Percentiles rank a stretch among this genome's conserved stretches.
Evolutionary conservation across 768 basidiomycete genomes (phyloP).

Genomic region (Boletus subcaerulescens): DNA sequence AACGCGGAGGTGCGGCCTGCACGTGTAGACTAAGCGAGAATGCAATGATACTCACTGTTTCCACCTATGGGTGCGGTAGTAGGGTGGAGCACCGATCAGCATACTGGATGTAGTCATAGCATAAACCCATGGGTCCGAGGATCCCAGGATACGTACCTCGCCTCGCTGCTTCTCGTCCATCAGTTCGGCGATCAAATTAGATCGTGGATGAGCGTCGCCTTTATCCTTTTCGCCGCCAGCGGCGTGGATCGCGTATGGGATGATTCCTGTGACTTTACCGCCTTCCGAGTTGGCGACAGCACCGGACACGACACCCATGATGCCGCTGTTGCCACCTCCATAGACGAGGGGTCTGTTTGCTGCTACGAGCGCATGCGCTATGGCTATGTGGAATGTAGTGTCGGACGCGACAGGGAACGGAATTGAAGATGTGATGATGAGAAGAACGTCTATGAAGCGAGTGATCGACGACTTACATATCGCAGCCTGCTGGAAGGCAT

Average conservation of each 20-base stretch:
- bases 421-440: neutral
- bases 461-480: constrained; percentile 48
- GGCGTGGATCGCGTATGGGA: constrained; percentile 72
- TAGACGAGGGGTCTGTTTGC: constrained; percentile 70
- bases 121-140: neutral
- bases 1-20: constrained; percentile 1
- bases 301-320: constrained; percentile 82
- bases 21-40: neutral
- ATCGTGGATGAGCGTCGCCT: constrained; percentile 25
- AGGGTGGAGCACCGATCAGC: constrained; percentile 11
- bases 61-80: constrained; percentile 16
- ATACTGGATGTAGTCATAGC: neutral
- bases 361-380: constrained; percentile 69
- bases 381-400: constrained; percentile 39
- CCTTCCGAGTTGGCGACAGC: constrained; percentile 56
- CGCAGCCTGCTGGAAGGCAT: constrained; percentile 66
- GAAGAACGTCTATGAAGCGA: neutral
- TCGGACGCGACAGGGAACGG: neutral
- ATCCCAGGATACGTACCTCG: constrained; percentile 28
- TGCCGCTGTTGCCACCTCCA: constrained; percentile 78
- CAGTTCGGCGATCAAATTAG: constrained; percentile 16
- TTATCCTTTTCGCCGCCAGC: constrained; percentile 64
- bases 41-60: constrained; percentile 28
- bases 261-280: constrained; percentile 73
- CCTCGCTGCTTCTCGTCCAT: constrained; percentile 34